Conservation (phyloP, 2,329 filamentous ascomycete genomes). For the Penicillium psychrosexuale region DNA sequence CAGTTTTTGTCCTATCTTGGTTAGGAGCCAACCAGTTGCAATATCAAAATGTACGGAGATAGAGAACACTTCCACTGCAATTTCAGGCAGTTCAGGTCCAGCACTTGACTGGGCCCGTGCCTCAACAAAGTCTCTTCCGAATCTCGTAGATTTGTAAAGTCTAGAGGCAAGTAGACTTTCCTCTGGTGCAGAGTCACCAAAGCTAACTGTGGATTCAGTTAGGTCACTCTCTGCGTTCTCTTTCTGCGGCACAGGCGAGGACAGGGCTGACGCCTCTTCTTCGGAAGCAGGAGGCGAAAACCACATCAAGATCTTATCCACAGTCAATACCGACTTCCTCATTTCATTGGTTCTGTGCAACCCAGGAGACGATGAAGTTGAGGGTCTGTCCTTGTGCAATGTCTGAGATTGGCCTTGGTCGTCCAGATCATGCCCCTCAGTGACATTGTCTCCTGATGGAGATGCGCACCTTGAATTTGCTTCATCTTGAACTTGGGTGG, state of each 20-base stretch:
- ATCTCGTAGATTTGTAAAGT: conserved; percentile 20
- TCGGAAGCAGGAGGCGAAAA: conserved; percentile 28
- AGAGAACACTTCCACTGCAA: conserved; percentile 34
- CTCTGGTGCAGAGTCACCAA: conserved; percentile 22
- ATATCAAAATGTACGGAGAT: conserved; percentile 38
- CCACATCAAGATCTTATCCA: conserved; percentile 38
- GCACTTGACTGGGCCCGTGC: conserved; percentile 1
- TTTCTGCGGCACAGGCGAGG: conserved; percentile 7
- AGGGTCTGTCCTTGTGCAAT: conserved; percentile 15
- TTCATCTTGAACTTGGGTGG: conserved; percentile 14
- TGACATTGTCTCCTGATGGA: conserved; percentile 15
- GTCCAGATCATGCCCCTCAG: conserved; percentile 8
- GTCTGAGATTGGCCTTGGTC: conserved; percentile 10
- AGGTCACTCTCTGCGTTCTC: conserved; percentile 18
- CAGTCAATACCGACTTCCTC: conserved; percentile 34
- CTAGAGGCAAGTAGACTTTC: conserved; percentile 28
- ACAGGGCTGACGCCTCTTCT: conserved; percentile 7
- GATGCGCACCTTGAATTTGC: conserved; percentile 31
- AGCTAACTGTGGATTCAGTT: conserved; percentile 20
- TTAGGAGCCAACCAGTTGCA: conserved; percentile 41
- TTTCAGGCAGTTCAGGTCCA: conserved; percentile 8
- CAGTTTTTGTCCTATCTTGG: conserved; percentile 37
- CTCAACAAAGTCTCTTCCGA: conserved; percentile 11
- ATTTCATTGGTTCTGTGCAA: conserved; percentile 28
- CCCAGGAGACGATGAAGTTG: conserved; percentile 14